phyloP scores from a whole-genome alignment of 2,329 filamentous ascomycete genomes.

The Hymenoscyphus fraxineus region DNA sequence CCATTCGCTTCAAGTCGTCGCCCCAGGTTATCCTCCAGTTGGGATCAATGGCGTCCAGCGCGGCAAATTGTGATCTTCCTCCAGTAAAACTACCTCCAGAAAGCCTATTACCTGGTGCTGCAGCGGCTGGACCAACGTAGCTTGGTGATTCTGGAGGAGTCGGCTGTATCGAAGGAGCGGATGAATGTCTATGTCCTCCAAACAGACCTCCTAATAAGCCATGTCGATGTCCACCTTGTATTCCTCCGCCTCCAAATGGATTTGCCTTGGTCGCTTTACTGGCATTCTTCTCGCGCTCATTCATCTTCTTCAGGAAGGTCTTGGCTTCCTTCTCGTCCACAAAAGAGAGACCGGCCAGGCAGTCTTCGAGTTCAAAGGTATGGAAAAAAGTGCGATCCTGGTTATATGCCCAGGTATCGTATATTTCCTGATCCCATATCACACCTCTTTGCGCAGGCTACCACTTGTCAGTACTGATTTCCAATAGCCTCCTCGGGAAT shows the following conservation, averaged over 20 bases:
- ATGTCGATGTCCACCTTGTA: constrained; percentile 41
- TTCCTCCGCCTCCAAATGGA: constrained; percentile 59
- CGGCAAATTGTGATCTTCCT: constrained; percentile 54
- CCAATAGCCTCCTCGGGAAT: neutral
- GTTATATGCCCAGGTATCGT: constrained; percentile 91
- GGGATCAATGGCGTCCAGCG: constrained; percentile 61
- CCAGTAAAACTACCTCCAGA: constrained; percentile 48
- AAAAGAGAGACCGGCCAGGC: constrained; percentile 85
- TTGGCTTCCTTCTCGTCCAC: constrained; percentile 96
- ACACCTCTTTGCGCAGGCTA: constrained; percentile 77
- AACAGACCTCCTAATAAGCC: constrained; percentile 59
- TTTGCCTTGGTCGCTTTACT: constrained; percentile 80
- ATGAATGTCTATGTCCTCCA: constrained; percentile 54
- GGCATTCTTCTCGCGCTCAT: constrained; percentile 91
- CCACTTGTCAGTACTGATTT: constrained; percentile 19
- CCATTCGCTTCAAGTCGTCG: constrained; percentile 58
- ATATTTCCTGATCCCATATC: constrained; percentile 97
- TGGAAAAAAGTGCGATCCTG: constrained; percentile 98
- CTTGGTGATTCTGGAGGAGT: constrained; percentile 57
- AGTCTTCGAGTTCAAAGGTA: constrained; percentile 92
- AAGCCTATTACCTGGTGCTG: constrained; percentile 34
- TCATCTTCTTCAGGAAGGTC: constrained; percentile 96
- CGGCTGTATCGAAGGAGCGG: constrained; percentile 41
- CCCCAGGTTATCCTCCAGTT: constrained; percentile 64
- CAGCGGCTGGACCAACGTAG: constrained; percentile 37